A percentile compares a stretch with the other conserved stretches of the same genome.
Conservation (phyloP, 164 flowering plant species). For the Vitis riparia region DNA sequence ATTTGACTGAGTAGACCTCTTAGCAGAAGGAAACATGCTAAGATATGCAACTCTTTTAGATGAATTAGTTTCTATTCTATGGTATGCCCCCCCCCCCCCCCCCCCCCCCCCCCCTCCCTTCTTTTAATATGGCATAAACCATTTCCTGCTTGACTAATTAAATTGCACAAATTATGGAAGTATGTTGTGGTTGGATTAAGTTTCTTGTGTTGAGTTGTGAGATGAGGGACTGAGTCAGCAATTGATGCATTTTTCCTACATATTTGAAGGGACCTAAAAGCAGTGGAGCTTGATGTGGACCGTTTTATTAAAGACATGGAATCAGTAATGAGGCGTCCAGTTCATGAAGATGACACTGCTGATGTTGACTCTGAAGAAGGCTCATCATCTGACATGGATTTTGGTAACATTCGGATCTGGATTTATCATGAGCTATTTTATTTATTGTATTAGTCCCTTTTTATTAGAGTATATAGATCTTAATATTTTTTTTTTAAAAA, state of each 20-base stretch:
- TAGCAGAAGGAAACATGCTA: no score
- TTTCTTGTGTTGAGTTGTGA: no score
- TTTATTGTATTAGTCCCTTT: neutral
- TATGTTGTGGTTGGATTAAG: no score
- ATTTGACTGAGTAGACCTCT: no score
- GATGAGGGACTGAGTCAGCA: no score
- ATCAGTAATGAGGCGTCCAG: conserved; percentile 44
- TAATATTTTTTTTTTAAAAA: neutral
- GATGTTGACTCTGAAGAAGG: conserved; percentile 52
- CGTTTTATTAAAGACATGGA: conserved; percentile 78
- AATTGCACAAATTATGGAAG: no score
- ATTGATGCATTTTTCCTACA: conserved; percentile 1
- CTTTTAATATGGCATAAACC: no score
- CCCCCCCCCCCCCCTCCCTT: no score
- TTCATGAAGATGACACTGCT: conserved; percentile 22
- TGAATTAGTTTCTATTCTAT: no score
- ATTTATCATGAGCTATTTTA: neutral
- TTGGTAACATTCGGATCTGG: conserved; percentile 41
- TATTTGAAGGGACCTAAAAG: conserved; percentile 47
- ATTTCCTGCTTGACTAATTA: no score
- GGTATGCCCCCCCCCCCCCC: no score
- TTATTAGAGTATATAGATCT: neutral
- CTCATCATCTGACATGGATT: conserved; percentile 77
- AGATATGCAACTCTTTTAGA: no score
- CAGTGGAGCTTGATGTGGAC: conserved; percentile 69